Evolutionary conservation across 352 stramenopile genomes (phyloP).

Genomic region (Phytophthora crassamura): DNA sequence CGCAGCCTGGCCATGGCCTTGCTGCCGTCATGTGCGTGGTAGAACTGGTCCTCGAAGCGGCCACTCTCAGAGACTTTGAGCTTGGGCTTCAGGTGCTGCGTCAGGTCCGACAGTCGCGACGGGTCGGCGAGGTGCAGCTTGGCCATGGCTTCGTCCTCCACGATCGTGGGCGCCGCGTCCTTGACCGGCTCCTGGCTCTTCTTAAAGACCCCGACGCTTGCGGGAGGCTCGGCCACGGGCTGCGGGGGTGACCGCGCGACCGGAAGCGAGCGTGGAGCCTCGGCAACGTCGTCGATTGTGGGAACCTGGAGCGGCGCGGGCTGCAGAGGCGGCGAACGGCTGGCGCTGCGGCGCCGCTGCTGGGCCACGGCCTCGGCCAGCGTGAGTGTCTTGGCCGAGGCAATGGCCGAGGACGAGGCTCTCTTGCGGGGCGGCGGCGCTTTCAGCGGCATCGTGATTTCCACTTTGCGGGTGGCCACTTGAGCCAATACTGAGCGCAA

Average conservation of each 20-base stretch:
- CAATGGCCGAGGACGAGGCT: constrained; percentile 25
- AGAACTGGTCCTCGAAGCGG: constrained; percentile 89
- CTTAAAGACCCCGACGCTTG: neutral
- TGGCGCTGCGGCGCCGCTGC: constrained; percentile 10
- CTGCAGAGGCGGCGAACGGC: neutral
- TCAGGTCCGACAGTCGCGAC: constrained; percentile 31
- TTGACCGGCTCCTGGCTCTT: constrained; percentile 18
- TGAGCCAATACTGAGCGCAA: no score
- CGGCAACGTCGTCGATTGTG: neutral
- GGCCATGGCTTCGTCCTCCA: constrained; percentile 26
- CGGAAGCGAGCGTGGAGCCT: constrained; percentile 14
- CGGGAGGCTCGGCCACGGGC: constrained; percentile 14
- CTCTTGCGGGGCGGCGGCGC: constrained; percentile 15
- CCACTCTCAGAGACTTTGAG: constrained; percentile 85
- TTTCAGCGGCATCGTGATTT: neutral
- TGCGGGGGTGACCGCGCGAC: constrained; percentile 8
- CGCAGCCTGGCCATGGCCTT: constrained; percentile 83
- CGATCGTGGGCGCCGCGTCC: constrained; percentile 29
- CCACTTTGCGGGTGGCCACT: no score
- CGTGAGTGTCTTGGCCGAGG: constrained; percentile 26
- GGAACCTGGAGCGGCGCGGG: constrained; percentile 8
- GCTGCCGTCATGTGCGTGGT: constrained; percentile 81
- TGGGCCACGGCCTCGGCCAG: constrained; percentile 26
- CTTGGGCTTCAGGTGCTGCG: constrained; percentile 56
- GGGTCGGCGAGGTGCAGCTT: constrained; percentile 30